Evolutionary conservation across 2,329 filamentous ascomycete genomes (phyloP).

Genomic region (Penicillium hordei): DNA sequence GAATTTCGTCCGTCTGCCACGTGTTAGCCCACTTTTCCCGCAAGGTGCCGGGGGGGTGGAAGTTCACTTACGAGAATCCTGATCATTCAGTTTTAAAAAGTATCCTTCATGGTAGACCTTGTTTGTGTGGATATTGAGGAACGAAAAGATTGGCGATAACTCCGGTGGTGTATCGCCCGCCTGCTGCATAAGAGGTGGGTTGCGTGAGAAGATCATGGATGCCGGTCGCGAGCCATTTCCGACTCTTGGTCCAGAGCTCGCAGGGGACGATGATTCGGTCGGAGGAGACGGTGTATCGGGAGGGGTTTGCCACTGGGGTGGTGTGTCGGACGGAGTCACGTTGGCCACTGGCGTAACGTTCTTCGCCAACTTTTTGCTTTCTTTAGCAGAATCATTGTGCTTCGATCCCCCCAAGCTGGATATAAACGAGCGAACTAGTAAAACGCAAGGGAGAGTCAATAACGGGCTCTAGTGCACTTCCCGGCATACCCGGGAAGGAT

Average conservation of each 20-base stretch:
- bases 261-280: constrained; percentile 38
- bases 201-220: constrained; percentile 84
- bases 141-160: constrained; percentile 89
- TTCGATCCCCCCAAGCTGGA: constrained; percentile 52
- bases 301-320: constrained; percentile 33
- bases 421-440: constrained; percentile 81
- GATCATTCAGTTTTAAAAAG: constrained; percentile 93
- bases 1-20: constrained; percentile 78
- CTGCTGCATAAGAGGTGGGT: constrained; percentile 82
- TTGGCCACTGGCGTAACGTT: constrained; percentile 18
- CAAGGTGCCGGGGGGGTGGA: not conserved
- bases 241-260: constrained; percentile 42
- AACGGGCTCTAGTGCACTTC: constrained; percentile 8
- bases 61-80: constrained; percentile 74
- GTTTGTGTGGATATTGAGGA: constrained; percentile 90
- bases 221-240: constrained; percentile 65
- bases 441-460: constrained; percentile 31
- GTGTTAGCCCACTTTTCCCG: constrained; percentile 31
- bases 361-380: constrained; percentile 35
- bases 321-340: constrained; percentile 22
- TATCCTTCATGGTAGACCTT: constrained; percentile 98
- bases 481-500: constrained; percentile 13
- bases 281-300: constrained; percentile 39
- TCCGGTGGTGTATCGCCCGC: constrained; percentile 85
- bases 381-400: constrained; percentile 35